phyloP scores from a whole-genome alignment of 2,329 filamentous ascomycete species.

The Trichoderma breve region DNA sequence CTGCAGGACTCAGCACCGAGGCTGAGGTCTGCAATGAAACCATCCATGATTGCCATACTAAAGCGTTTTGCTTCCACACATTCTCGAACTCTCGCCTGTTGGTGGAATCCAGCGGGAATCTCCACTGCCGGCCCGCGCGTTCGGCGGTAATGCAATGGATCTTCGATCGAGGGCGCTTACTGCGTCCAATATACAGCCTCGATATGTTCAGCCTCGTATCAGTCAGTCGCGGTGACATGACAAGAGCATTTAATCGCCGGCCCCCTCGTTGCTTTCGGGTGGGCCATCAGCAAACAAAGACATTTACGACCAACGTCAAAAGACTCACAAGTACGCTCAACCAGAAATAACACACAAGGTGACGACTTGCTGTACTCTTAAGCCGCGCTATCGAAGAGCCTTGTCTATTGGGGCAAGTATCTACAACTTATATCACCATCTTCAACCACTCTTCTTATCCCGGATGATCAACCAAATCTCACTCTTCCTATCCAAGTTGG shows the following conservation, averaged over 20 bases:
- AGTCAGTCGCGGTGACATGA: not conserved
- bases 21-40: constrained; percentile 17
- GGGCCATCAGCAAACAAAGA: not conserved
- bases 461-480: not conserved
- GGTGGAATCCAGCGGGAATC: not conserved
- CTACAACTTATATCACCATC: not conserved
- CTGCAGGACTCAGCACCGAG: constrained; percentile 15
- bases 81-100: not conserved
- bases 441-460: not conserved
- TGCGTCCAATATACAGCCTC: constrained; percentile 11
- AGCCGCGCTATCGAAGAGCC: not conserved
- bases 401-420: not conserved
- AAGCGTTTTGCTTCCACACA: not conserved
- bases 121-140: not conserved
- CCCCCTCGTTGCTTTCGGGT: constrained; percentile 14
- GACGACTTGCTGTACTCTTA: not conserved
- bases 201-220: constrained; percentile 13
- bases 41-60: not conserved
- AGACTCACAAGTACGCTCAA: not conserved
- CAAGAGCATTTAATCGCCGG: not conserved
- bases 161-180: constrained; percentile 11
- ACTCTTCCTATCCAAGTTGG: not conserved
- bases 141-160: not conserved
- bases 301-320: not conserved
- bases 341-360: not conserved